A percentile compares a stretch with the other conserved stretches of the same genome.
Conservation (phyloP, 768 basidiomycete genomes). For the Auricularia heimuer region DNA sequence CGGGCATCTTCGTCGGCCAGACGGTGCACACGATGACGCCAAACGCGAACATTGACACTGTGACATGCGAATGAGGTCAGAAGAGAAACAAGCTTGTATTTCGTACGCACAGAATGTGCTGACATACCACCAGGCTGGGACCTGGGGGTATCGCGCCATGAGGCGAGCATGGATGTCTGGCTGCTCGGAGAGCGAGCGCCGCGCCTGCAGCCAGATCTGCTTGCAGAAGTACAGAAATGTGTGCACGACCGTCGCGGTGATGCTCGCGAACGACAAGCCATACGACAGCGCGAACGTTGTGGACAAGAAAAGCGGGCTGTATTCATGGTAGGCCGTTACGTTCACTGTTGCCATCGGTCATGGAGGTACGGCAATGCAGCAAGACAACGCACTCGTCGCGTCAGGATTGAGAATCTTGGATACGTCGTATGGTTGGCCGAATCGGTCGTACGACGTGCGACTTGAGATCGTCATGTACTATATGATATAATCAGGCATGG, state of each 20-base stretch:
- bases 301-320: constrained; percentile 55
- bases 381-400: constrained; percentile 16
- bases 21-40: constrained; percentile 59
- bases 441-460: constrained; percentile 59
- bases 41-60: constrained; percentile 54
- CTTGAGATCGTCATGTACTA: constrained; percentile 43
- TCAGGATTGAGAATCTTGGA: constrained; percentile 50
- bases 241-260: constrained; percentile 67
- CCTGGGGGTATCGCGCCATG: constrained; percentile 66
- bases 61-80: not conserved
- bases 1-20: constrained; percentile 65
- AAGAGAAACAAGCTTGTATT: not conserved
- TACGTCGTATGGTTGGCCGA: constrained; percentile 55
- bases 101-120: constrained; percentile 38
- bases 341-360: constrained; percentile 35
- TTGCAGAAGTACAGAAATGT: constrained; percentile 67
- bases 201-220: constrained; percentile 64
- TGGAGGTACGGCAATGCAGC: not conserved
- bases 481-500: not conserved
- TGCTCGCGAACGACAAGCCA: constrained; percentile 72
- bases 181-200: constrained; percentile 64
- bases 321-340: constrained; percentile 40
- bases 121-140: constrained; percentile 82
- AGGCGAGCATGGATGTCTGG: constrained; percentile 81
- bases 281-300: constrained; percentile 71